Base-by-base conservation (phyloP, 176 grass and related monocot species). In the Rhipidocladum racemiflorum region DNA sequence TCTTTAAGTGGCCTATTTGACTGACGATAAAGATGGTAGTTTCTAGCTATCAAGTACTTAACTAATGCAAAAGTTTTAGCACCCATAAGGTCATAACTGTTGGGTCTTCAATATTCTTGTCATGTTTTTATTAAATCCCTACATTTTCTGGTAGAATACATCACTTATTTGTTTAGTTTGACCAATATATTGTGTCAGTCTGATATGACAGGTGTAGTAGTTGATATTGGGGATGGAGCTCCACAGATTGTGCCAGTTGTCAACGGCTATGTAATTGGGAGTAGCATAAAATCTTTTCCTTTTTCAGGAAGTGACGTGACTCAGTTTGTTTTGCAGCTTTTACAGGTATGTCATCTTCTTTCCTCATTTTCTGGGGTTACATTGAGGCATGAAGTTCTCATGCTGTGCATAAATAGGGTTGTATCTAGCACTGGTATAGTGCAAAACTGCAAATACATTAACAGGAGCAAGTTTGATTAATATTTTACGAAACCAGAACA, bases 201-300 rank as follows among this genome's bases (percentile, higher is more conserved):
- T 95, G 92, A 95, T 88, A 98, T 95, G 92, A 98, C 96, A 95
- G 96, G 96, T 83, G 96, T 98, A 55, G 92, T 95, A 86, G 90
- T 98, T 80, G 96, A 98, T 82, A 95, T 98, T 61, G 96, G 96
- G 81, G 88, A 98, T 88, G 92, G 96, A 66, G 84, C 92, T 54
- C 82, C 92, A 25, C 92, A 98, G 57, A 72, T 98, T 12, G 96
- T 98, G 61, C 96, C 96, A 14, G 96, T 98, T 80, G 92, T 98
- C 21, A 92, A 98, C 74, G 96, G 96, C 69, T 98, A 98, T 84
- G 91, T 98, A 40, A 95, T 98, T 81, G 96, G 96, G 46, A 98
- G 96, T 72, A 98, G 92, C 90, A 98, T 98, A 83, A 98, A 98
- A 79, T 90, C 92, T 81, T 98, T 95, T 85, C 90, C 96, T 60